Evolutionary conservation across 2,329 filamentous ascomycete species (phyloP), one percentile per base, ranked within the genome.

Genomic region (Didymella arachidicola): DNA sequence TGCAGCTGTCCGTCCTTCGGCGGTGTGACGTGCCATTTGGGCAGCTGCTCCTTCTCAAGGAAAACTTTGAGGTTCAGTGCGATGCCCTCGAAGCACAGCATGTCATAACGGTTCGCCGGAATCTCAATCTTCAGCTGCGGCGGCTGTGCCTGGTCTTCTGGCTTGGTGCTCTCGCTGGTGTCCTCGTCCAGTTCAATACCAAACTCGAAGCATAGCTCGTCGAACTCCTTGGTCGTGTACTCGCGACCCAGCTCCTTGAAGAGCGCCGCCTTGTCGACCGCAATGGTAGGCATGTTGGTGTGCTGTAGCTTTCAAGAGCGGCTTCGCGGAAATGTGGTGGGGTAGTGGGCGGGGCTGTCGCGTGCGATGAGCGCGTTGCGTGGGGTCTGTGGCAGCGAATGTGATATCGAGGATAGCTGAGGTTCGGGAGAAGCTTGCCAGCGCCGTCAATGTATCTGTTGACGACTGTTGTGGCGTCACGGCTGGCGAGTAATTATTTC

Each of bases 121-220:
- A 98, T 96, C 79, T 98, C 94, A 75, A 99, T 98, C 84, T 97
- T 97, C 73, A 98, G 86, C 80, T 98, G 92, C 56, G 95, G 89
- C 50, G 92, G 87, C 80, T 96, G 92, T 79, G 96, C 90, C 81
- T 69, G 55, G 48, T 65, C 63, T 53, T 77, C 74, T 14, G 72
- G 59, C 60, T 72, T 78, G 45, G 72, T 73, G 52, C 67, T 69
- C 56, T 70, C 61, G 30, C 64, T 71, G 14, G 63, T 68, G 59
- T 99, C 95, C 82, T 98, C 94, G 81, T 99, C 95, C 69, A 99
- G 86, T 80, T 99, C 95, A 76, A 99, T 96, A 60, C 93, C 93
- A 76, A 97, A 99, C 73, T 99, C 94, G 85, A 99, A 99, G 80
- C 95, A 98, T 69, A 99, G 84, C 75, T 96, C 91, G 79, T 99